Evolutionary conservation across 768 basidiomycete species (phyloP), one percentile per base, ranked within the genome.

Genomic region (Russula olivacea): DNA sequence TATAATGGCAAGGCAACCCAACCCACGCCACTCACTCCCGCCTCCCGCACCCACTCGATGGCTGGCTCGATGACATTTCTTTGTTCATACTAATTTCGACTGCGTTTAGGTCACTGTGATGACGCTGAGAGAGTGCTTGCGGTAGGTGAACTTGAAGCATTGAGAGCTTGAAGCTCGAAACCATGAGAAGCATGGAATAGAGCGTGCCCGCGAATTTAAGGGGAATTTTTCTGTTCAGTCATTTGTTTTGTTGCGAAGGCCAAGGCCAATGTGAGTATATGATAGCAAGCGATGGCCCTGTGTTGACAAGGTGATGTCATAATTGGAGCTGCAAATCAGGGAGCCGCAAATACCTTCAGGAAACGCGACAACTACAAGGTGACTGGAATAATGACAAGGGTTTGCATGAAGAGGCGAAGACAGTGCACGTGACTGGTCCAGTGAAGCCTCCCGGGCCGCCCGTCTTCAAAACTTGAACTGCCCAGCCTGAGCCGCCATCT

Each of bases 221-320:
- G 25, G 25, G 25, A 28, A 28, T 3, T 28, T 28, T 97, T 96
- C 74, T 94, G 90, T 70, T 87, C 83, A 10, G 95, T 91, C 97
- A 98, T 98, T 21, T 95, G 88, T 70, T 91, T 94, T 53, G 97
- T 99, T 0, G 96, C 97, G 71, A 98, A 99, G 0, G 97, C 93
- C 36, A 99, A 79, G 0, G 97, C 97, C 52, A 99, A 83, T 0
- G 96, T n/a, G n/a, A n/a, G n/a, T n/a, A n/a, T n/a, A n/a, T 98
- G 55, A 98, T 95, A 49, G 96, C 96, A 58, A 99, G 80, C 2
- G 96, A 96, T 5, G 98, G 80, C 71, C 95, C 91, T n/a, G n/a
- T n/a, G n/a, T n/a, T 52, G 23, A 55, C 32, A 66, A 30, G 9
- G 23, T 21, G 55, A 68, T 59, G 65, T 63, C 28, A 53, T 28